Percentiles rank a stretch among this genome's conserved stretches.
phyloP scores from a whole-genome alignment of 768 basidiomycete genomes.

The Fomitopsis pulvina region DNA sequence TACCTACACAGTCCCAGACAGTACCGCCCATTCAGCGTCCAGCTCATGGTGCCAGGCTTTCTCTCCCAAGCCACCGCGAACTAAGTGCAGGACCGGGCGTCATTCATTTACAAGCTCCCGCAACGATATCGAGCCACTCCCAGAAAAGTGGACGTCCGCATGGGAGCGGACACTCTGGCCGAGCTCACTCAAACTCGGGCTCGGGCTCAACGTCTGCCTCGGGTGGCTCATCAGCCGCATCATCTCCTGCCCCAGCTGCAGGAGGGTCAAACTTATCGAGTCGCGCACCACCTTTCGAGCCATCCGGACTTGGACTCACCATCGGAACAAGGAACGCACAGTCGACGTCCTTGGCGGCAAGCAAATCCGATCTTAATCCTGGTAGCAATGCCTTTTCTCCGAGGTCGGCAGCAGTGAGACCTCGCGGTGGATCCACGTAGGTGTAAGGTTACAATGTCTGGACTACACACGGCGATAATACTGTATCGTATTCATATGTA shows the following conservation, averaged over 20 bases:
- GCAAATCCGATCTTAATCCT: slow-evolving; percentile 22
- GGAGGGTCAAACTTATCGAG: slow-evolving; percentile 40
- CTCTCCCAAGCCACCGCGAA: slow-evolving; percentile 5
- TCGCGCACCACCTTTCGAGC: slow-evolving; percentile 50
- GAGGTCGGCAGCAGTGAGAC: slow-evolving; percentile 4
- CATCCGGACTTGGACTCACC: slow-evolving; percentile 19
- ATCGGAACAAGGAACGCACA: slow-evolving; percentile 6
- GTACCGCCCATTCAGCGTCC: slow-evolving; percentile 12
- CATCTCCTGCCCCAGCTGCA: slow-evolving; percentile 6
- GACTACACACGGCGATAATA: no score
- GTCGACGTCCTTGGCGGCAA: not conserved
- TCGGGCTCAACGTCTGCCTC: slow-evolving; percentile 4
- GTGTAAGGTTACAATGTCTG: no score
- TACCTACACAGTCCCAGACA: not conserved
- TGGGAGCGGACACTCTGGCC: slow-evolving; percentile 4
- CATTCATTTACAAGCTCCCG: slow-evolving; percentile 16
- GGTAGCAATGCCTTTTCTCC: slow-evolving; percentile 21
- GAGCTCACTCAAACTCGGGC: not conserved
- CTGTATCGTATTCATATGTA: no score
- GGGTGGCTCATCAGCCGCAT: slow-evolving; percentile 13
- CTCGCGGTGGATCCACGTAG: not conserved
- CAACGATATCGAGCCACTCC: not conserved
- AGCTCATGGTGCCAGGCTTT: slow-evolving; percentile 11
- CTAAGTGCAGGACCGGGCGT: slow-evolving; percentile 16
- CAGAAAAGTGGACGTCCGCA: not conserved